Evolutionary conservation across 345 rosid genomes (phyloP).

Genomic region (Arabidopsis thaliana): DNA sequence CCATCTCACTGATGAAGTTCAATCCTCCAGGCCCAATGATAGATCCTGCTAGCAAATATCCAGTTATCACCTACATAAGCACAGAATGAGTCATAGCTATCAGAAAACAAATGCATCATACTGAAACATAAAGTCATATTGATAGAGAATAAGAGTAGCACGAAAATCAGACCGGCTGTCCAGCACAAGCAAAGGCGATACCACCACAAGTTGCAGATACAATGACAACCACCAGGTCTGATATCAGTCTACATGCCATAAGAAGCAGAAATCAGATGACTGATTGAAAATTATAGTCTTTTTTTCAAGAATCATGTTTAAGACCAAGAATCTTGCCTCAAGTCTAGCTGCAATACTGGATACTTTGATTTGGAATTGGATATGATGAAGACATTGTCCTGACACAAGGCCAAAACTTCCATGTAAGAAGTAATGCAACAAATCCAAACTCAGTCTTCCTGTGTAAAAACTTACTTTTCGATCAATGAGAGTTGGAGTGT

Average conservation of each 20-base stretch:
- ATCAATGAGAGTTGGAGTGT: conserved; percentile 88
- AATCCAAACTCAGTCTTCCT: background rate
- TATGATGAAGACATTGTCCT: conserved; percentile 97
- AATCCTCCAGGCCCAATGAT: conserved; percentile 94
- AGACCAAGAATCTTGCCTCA: conserved; percentile 56
- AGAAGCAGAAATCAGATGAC: conserved; percentile 27
- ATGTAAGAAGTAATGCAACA: conserved; percentile 23
- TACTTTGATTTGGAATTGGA: conserved; percentile 92
- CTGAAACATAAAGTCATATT: conserved; percentile 1
- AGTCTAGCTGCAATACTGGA: conserved; percentile 88
- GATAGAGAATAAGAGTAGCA: conserved; percentile 20
- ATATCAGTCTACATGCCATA: conserved; percentile 73
- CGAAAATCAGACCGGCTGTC: conserved; percentile 79
- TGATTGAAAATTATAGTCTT: conserved; percentile 2
- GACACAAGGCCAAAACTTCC: conserved; percentile 43
- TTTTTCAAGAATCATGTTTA: conserved; percentile 11
- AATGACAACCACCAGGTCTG: conserved; percentile 91
- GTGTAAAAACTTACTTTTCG: conserved; percentile 59
- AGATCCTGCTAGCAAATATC: conserved; percentile 92
- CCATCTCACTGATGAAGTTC: conserved; percentile 91
- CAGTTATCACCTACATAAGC: conserved; percentile 77
- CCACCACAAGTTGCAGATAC: conserved; percentile 99
- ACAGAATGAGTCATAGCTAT: conserved; percentile 19
- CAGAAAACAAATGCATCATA: conserved; percentile 10
- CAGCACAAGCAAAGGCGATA: conserved; percentile 97